Evolutionary conservation across 805 yeast genomes (phyloP).

Genomic region (Dipodascus albidus): DNA sequence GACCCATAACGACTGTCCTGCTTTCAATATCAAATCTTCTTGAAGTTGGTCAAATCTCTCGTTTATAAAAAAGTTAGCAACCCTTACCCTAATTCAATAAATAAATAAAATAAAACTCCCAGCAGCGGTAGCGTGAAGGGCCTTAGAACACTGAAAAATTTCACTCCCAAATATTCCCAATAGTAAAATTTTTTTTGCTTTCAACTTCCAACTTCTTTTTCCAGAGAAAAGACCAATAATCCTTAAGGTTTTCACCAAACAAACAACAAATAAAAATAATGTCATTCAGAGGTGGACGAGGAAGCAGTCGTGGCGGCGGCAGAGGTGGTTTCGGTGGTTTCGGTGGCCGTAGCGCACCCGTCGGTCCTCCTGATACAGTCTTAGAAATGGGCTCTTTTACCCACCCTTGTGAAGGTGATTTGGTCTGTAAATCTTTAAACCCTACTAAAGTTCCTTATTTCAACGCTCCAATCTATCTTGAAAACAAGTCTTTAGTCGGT

Average conservation of each 20-base stretch:
- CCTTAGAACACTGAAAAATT: neutral
- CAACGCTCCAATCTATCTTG: constrained; percentile 96
- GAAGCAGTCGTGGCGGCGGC: constrained; percentile 53
- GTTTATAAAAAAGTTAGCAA: too few relatives aligned
- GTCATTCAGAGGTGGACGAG: constrained; percentile 53
- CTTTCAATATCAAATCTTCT: too few relatives aligned
- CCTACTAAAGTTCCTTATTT: constrained; percentile 84
- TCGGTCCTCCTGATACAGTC: constrained; percentile 97
- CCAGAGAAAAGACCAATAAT: constrained; percentile 6
- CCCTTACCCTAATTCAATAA: neutral
- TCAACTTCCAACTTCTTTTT: constrained; percentile 2
- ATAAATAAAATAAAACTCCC: too few relatives aligned
- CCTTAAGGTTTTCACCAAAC: neutral
- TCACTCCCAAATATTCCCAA: constrained; percentile 3
- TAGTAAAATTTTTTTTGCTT: constrained; percentile 1
- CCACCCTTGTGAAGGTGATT: constrained; percentile 93
- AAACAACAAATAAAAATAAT: constrained; percentile 23
- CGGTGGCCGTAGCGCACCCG: constrained; percentile 61
- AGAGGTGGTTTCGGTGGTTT: constrained; percentile 64
- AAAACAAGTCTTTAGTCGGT: constrained; percentile 92
- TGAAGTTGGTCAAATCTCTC: too few relatives aligned
- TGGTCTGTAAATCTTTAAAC: constrained; percentile 91
- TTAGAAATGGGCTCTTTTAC: constrained; percentile 87
- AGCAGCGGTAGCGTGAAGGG: neutral
- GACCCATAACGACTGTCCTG: too few relatives aligned